Evolutionary conservation across 2,329 filamentous ascomycete genomes (phyloP).

Genomic region (Fusarium heterosporum): DNA sequence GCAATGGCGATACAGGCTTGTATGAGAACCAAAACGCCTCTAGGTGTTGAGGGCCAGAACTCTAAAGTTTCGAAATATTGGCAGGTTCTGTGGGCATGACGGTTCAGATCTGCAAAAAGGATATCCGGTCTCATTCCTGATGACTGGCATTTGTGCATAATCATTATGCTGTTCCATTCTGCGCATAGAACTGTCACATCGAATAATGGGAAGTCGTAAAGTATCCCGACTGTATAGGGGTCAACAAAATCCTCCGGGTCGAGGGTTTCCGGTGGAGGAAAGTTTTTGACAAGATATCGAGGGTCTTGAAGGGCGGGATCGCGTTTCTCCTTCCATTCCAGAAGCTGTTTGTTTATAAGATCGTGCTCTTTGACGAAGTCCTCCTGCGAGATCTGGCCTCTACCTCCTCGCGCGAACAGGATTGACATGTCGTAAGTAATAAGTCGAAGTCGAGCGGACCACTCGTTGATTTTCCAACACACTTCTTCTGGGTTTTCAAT

Average conservation of each 20-base stretch:
- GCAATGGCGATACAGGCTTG: constrained; percentile 83
- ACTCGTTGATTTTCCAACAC: constrained; percentile 74
- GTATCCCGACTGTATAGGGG: constrained; percentile 74
- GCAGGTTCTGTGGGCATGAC: constrained; percentile 76
- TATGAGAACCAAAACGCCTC: constrained; percentile 76
- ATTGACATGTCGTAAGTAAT: constrained; percentile 84
- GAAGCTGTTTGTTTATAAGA: constrained; percentile 60
- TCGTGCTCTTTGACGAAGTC: constrained; percentile 74
- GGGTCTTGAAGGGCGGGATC: constrained; percentile 72
- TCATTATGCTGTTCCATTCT: constrained; percentile 81
- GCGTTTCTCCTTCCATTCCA: constrained; percentile 66
- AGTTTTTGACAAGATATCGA: constrained; percentile 71
- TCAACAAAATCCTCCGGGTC: constrained; percentile 77
- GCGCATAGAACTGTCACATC: constrained; percentile 78
- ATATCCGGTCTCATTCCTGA: constrained; percentile 65
- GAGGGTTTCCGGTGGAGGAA: constrained; percentile 63
- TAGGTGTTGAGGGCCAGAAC: constrained; percentile 75
- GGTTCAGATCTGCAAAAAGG: constrained; percentile 65
- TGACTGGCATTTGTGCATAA: constrained; percentile 85
- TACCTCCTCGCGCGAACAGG: constrained; percentile 76
- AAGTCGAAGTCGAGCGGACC: constrained; percentile 74
- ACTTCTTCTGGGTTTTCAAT: constrained; percentile 71
- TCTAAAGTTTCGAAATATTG: constrained; percentile 84
- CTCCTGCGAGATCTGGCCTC: constrained; percentile 71
- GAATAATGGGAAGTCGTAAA: constrained; percentile 79